Percentiles rank a stretch among this genome's conserved stretches.
phyloP scores from a whole-genome alignment of 2,329 filamentous ascomycete species.

The Exophiala sp. region DNA sequence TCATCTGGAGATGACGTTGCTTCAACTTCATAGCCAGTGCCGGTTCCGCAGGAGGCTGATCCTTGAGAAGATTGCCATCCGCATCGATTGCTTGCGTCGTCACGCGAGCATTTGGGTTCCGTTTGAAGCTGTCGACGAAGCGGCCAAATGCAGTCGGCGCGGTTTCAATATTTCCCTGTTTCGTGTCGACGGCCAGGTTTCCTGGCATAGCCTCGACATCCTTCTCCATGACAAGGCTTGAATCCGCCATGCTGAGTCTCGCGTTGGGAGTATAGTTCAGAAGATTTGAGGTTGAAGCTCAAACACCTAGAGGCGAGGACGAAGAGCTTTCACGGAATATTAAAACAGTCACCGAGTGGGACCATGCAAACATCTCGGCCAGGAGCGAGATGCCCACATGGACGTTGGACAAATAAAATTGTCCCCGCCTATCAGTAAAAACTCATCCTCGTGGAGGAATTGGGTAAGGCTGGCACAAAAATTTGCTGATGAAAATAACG shows the following conservation, averaged over 20 bases:
- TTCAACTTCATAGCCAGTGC: constrained; percentile 75
- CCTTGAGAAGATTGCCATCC: constrained; percentile 57
- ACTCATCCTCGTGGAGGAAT: neutral
- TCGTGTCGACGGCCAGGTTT: neutral
- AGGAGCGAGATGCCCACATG: neutral
- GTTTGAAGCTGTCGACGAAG: constrained; percentile 43
- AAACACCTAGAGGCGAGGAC: neutral
- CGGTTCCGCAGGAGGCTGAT: constrained; percentile 65
- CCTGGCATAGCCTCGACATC: constrained; percentile 4
- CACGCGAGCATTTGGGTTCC: constrained; percentile 42
- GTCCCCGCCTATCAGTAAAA: neutral
- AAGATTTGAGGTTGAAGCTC: neutral
- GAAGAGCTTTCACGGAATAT: too few relatives aligned
- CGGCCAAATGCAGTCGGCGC: constrained; percentile 27
- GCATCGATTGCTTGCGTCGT: constrained; percentile 41
- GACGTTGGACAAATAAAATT: neutral
- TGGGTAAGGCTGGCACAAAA: neutral
- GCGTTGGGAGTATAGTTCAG: neutral
- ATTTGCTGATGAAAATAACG: constrained; percentile 2
- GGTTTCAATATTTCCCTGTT: constrained; percentile 18
- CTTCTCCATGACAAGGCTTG: constrained; percentile 8
- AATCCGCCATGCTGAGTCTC: neutral
- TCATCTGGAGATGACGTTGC: constrained; percentile 90
- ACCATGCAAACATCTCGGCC: too few relatives aligned
- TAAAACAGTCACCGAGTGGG: too few relatives aligned